phyloP scores from a whole-genome alignment of 176 grass and related monocot species.

The Themeda triandra region DNA sequence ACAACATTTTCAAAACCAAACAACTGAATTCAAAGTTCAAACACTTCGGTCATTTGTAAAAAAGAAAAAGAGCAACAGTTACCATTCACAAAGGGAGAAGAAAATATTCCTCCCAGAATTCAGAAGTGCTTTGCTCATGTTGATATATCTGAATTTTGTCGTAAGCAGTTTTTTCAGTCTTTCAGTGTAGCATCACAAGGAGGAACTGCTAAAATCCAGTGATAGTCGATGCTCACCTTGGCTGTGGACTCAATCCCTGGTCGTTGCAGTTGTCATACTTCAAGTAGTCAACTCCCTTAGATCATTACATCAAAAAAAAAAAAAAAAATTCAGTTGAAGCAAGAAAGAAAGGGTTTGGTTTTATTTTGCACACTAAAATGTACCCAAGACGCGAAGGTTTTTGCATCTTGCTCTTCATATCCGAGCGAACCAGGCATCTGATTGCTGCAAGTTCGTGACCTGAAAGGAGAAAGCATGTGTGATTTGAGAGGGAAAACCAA shows the following conservation, averaged over 20 bases:
- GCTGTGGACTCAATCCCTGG: background rate
- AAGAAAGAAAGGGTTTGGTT: background rate
- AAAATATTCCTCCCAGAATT: conserved; percentile 47
- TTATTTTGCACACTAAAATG: background rate
- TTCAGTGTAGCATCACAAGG: background rate
- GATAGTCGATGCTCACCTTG: background rate
- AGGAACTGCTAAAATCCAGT: background rate
- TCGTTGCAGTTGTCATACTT: conserved; percentile 22
- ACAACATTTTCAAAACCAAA: background rate
- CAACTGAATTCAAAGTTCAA: background rate
- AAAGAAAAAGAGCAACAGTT: background rate
- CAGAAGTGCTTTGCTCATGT: conserved; percentile 43
- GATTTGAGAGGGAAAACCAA: background rate
- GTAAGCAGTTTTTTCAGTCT: background rate
- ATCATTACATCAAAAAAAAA: background rate
- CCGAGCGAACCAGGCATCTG: conserved; percentile 49
- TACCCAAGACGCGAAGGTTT: conserved; percentile 42
- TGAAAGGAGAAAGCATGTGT: background rate
- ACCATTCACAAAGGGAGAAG: conserved; percentile 60
- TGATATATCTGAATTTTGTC: conserved; percentile 32
- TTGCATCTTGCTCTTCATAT: conserved; percentile 52
- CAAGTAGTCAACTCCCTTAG: conserved; percentile 14
- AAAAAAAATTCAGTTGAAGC: background rate
- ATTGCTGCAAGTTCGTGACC: conserved; percentile 45
- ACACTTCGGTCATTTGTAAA: background rate